phyloP scores from a whole-genome alignment of 345 rosid genomes.

The Salix dunnii region DNA sequence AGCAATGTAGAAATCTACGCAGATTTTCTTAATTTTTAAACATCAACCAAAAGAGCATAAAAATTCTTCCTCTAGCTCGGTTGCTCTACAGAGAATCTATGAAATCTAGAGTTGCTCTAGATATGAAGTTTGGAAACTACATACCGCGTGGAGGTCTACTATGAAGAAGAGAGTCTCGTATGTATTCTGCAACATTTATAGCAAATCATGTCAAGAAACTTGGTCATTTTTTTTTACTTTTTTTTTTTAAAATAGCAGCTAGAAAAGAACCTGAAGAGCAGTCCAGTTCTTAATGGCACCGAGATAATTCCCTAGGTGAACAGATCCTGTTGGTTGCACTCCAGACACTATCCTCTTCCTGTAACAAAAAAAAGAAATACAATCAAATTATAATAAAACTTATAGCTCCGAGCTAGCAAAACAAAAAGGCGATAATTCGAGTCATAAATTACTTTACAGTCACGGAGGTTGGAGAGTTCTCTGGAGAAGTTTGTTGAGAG shows the following conservation, averaged over 20 bases:
- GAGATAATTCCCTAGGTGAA: slow-evolving; percentile 90
- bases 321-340: slow-evolving; percentile 86
- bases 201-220: not conserved
- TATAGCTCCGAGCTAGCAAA: not conserved
- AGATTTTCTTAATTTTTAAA: no score
- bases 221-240: no score
- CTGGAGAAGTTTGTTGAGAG: slow-evolving; percentile 32
- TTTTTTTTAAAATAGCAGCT: not conserved
- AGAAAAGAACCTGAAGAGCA: slow-evolving; percentile 60
- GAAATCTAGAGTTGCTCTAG: no score
- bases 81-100: no score
- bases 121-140: not conserved
- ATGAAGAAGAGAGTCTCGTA: slow-evolving; percentile 83
- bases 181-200: slow-evolving; percentile 49
- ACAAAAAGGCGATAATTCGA: not conserved
- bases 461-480: slow-evolving; percentile 33
- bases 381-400: not conserved
- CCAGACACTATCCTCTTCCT: slow-evolving; percentile 92
- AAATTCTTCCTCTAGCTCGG: no score
- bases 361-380: not conserved
- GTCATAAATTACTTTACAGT: slow-evolving; percentile 26
- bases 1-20: not conserved
- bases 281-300: slow-evolving; percentile 91
- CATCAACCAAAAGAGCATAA: no score
- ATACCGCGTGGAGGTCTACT: slow-evolving; percentile 89